These are phyloP conservation scores for Chlamydomonas applanata DNA, from an alignment of 139 green algal species.

Conservation along the genomic window DNA sequence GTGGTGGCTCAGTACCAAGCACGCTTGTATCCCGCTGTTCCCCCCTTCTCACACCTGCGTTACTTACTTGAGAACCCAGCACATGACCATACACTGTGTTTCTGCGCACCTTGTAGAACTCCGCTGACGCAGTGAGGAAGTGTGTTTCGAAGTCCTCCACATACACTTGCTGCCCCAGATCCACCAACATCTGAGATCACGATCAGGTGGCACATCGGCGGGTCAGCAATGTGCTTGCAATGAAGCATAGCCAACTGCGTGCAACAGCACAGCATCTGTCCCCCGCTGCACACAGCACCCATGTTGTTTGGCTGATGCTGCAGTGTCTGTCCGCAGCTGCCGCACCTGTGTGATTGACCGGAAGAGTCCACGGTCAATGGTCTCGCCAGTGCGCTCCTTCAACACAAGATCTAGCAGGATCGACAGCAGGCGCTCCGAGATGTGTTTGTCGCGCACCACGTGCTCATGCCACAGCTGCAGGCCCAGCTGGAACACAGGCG, in stretches of 20 bases:
- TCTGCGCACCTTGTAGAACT: constrained; percentile 82
- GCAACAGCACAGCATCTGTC: too few species aligned
- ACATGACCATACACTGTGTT: too few species aligned
- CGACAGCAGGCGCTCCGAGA: constrained; percentile 66
- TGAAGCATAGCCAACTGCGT: too few species aligned
- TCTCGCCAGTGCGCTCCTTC: constrained; percentile 80
- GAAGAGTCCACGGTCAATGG: constrained; percentile 83
- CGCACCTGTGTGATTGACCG: constrained; percentile 68
- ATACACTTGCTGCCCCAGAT: constrained; percentile 86
- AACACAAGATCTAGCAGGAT: constrained; percentile 73
- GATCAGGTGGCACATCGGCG: too few species aligned
- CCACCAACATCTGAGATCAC: constrained; percentile 92
- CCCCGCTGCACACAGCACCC: too few species aligned
- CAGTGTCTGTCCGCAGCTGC: too few species aligned
- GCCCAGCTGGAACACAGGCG: constrained; percentile 87
- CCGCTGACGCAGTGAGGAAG: constrained; percentile 79
- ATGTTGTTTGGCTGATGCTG: too few species aligned
- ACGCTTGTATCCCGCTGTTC: too few species aligned
- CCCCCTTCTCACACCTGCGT: too few species aligned
- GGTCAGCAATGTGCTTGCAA: too few species aligned
- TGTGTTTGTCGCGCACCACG: constrained; percentile 75
- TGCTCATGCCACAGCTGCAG: constrained; percentile 90
- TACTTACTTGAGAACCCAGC: too few species aligned
- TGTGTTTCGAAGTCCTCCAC: constrained; percentile 88
- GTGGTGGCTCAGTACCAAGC: background rate